Percentiles rank a stretch among this genome's conserved stretches.
Evolutionary conservation across 2,329 filamentous ascomycete genomes (phyloP).

Genomic region (Aureobasidium vineae): DNA sequence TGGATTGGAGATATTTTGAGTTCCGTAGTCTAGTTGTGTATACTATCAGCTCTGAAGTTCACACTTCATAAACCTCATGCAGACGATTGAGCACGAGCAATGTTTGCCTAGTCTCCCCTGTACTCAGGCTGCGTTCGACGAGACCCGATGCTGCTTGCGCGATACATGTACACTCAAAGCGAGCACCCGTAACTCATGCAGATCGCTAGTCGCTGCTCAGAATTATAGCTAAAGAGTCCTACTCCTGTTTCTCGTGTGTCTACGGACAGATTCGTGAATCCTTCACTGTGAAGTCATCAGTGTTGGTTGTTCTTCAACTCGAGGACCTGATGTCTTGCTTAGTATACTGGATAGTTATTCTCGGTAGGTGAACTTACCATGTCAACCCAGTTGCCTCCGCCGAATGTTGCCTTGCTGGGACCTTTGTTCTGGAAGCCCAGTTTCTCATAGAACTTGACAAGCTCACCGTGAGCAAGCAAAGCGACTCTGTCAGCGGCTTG

Average conservation of each 20-base stretch:
- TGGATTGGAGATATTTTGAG: not conserved
- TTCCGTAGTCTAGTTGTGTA: not conserved
- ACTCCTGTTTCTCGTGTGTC: too few relatives aligned
- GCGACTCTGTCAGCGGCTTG: conserved; percentile 70
- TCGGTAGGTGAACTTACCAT: conserved; percentile 58
- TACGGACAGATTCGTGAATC: not conserved
- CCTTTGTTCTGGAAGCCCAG: conserved; percentile 70
- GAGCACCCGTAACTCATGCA: not conserved
- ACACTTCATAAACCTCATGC: not conserved
- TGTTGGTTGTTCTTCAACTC: conserved; percentile 15
- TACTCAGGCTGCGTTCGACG: not conserved
- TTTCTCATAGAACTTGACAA: conserved; percentile 73
- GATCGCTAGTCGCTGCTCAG: not conserved
- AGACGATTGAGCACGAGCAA: not conserved
- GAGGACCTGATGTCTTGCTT: not conserved
- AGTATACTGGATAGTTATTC: not conserved
- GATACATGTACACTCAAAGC: too few relatives aligned
- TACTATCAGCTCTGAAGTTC: not conserved
- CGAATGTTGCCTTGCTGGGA: conserved; percentile 67
- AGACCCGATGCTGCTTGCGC: not conserved
- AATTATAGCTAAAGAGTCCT: not conserved
- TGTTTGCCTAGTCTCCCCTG: not conserved
- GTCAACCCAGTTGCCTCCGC: conserved; percentile 77
- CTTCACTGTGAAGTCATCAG: not conserved
- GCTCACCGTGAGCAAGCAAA: conserved; percentile 71